phyloP scores from a whole-genome alignment of 768 basidiomycete species.

The Fibroporia radiculosa region DNA sequence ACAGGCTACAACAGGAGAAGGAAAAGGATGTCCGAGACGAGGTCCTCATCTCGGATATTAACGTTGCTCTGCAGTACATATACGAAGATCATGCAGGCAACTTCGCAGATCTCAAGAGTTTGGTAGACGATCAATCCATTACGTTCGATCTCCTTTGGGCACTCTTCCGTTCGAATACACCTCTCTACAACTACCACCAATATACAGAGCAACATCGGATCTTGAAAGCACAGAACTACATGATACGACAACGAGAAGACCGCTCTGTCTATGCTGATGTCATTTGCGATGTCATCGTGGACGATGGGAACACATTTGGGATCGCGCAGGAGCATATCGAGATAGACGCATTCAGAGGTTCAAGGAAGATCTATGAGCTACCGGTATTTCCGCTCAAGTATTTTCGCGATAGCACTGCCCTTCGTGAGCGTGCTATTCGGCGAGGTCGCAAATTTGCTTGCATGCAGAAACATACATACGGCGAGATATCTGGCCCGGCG shows the following conservation, averaged over 20 bases:
- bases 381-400: conserved; percentile 46
- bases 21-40: too few species aligned
- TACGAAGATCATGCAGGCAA: too few species aligned
- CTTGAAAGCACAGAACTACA: conserved; percentile 40
- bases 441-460: conserved; percentile 36
- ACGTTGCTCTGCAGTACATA: too few species aligned
- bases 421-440: conserved; percentile 29
- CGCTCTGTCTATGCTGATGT: neutral
- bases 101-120: too few species aligned
- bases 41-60: too few species aligned
- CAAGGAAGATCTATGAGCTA: conserved; percentile 39
- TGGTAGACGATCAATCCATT: too few species aligned
- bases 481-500: conserved; percentile 48
- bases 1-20: too few species aligned
- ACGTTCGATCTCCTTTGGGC: conserved; percentile 48
- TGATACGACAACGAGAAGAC: neutral
- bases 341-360: conserved; percentile 34
- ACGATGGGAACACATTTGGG: conserved; percentile 25
- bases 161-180: conserved; percentile 44
- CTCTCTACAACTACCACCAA: conserved; percentile 40
- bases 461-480: conserved; percentile 44
- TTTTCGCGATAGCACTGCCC: conserved; percentile 32
- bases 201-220: conserved; percentile 27
- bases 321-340: conserved; percentile 19
- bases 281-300: neutral